Base-by-base conservation (phyloP, 495 filamentous ascomycete genomes). In the Xylaria intraflava region DNA sequence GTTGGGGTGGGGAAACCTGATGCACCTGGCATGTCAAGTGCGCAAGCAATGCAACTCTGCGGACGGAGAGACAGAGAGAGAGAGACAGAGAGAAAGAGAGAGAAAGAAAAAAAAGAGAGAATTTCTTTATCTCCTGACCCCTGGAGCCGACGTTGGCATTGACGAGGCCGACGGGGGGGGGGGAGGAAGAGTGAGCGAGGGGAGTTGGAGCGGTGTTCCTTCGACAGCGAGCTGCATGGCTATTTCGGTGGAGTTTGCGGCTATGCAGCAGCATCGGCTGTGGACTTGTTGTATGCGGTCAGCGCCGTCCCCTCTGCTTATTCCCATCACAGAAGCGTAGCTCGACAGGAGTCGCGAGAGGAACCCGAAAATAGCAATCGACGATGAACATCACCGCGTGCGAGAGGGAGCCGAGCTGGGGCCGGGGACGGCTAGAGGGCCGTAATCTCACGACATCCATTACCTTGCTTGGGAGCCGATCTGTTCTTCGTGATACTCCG, bases 1-100 rank as follows among this genome's bases (percentile, higher is more conserved):
- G 44, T 43, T 43, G 44, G 17, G 45, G 52, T 55, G 52, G 52
- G 9, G 52, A 55, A n/a, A 42, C 19, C 40, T 47, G 52, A 49
- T 49, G 52, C 29, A 23, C 45, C 31, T 10, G 38, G 29, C 35
- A 41, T 46, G 36, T 38, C 29, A 48, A 49, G 52, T 19, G 26
- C 17, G 36, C 52, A 55, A 49, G 44, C 52, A 43, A 40, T 55
- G 52, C 49, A 55, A 55, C 52, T 55, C 45, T 55, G 20, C 38
- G n/a, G n/a, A n/a, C n/a, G n/a, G n/a, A n/a, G n/a, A n/a, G n/a
- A n/a, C n/a, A n/a, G n/a, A n/a, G n/a, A n/a, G n/a, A n/a, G n/a
- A n/a, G n/a, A n/a, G n/a, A n/a, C n/a, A n/a, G n/a, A n/a, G n/a
- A n/a, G n/a, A n/a, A n/a, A n/a, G n/a, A n/a, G n/a, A n/a, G n/a